These are phyloP conservation scores for Rhodosporidiobolus odoratus DNA, from an alignment of 768 basidiomycete species.

Conservation along the genomic window DNA sequence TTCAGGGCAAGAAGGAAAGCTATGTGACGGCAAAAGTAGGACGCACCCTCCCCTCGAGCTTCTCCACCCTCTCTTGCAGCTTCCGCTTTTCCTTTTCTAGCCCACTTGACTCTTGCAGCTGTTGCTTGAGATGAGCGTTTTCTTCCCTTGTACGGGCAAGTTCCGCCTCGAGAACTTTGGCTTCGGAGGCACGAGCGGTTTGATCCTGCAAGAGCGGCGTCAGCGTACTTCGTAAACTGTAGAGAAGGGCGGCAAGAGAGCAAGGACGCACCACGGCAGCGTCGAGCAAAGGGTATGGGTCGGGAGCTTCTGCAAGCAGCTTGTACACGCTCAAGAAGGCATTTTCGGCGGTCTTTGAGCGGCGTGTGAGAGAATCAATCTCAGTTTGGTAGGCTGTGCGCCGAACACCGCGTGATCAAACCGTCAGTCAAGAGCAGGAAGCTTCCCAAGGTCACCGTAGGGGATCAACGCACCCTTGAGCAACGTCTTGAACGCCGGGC, in stretches of 20 bases:
- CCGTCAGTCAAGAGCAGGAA: neutral
- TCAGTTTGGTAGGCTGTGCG: slow-evolving; percentile 82
- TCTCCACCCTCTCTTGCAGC: slow-evolving; percentile 40
- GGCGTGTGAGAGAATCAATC: slow-evolving; percentile 89
- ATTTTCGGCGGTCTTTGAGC: slow-evolving; percentile 86
- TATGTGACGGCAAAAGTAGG: neutral
- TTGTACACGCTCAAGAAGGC: slow-evolving; percentile 97
- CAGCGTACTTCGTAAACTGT: neutral
- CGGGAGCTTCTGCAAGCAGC: slow-evolving; percentile 89
- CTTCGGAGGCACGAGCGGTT: slow-evolving; percentile 81
- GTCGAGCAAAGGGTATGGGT: slow-evolving; percentile 93
- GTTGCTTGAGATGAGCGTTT: slow-evolving; percentile 70
- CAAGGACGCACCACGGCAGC: slow-evolving; percentile 67
- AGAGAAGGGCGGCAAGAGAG: neutral
- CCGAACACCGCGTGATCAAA: neutral
- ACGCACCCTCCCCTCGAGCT: slow-evolving; percentile 38
- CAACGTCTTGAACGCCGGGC: slow-evolving; percentile 77
- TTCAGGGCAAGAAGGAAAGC: too few species aligned
- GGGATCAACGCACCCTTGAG: slow-evolving; percentile 72
- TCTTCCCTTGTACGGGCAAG: slow-evolving; percentile 69
- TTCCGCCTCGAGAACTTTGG: slow-evolving; percentile 67
- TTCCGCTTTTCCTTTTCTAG: slow-evolving; percentile 41
- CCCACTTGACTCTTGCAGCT: slow-evolving; percentile 48
- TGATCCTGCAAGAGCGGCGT: slow-evolving; percentile 63
- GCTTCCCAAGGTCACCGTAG: too few species aligned